phyloP scores from a whole-genome alignment of 2,329 filamentous ascomycete genomes.

The Falciphora oryzae region DNA sequence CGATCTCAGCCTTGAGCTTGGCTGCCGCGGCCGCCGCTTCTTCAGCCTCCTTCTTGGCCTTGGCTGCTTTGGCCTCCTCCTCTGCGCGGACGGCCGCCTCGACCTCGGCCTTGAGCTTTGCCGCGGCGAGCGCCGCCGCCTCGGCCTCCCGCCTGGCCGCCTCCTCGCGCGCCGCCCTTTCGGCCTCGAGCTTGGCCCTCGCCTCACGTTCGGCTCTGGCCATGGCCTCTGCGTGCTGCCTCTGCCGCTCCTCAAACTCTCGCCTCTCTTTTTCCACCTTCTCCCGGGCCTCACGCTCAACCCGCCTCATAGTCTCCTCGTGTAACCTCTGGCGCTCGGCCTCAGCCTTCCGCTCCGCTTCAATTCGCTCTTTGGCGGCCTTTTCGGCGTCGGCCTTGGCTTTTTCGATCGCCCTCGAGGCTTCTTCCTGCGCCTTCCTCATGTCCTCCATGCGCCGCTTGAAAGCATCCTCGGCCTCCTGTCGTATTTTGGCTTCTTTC shows the following conservation, averaged over 20 bases:
- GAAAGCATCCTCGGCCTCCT: not conserved
- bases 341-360: not conserved
- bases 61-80: conserved; percentile 25
- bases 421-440: too few relatives aligned
- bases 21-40: conserved; percentile 26
- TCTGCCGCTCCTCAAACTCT: not conserved
- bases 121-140: conserved; percentile 34
- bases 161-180: conserved; percentile 35
- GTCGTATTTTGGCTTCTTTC: not conserved
- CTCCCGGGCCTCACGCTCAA: too few relatives aligned
- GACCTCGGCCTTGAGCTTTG: conserved; percentile 29
- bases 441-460: too few relatives aligned
- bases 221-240: not conserved
- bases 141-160: conserved; percentile 39
- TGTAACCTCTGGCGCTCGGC: too few relatives aligned
- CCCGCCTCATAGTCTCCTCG: too few relatives aligned
- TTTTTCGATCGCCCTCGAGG: too few relatives aligned
- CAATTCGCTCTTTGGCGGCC: not conserved
- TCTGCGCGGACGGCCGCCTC: conserved; percentile 35
- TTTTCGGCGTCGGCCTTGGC: too few relatives aligned
- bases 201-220: not conserved
- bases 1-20: conserved; percentile 38
- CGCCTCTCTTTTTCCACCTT: not conserved
- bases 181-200: not conserved
- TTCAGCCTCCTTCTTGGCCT: conserved; percentile 23